These are phyloP conservation scores for Cercophora sp. DNA, from an alignment of 495 filamentous ascomycete genomes.

Conservation along the genomic window DNA sequence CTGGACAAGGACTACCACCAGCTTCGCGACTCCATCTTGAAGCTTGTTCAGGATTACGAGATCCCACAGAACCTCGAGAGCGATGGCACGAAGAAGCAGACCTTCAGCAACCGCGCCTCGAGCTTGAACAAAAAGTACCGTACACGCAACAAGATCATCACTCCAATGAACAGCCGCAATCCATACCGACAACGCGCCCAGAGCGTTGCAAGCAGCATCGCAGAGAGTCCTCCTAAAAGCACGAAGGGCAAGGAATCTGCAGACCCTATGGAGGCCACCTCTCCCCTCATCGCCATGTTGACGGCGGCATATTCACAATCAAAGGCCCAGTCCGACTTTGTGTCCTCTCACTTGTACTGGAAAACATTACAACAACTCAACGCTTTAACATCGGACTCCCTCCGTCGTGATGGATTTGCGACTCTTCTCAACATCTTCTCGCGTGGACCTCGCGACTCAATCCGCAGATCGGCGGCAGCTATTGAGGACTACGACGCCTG, in stretches of 20 bases:
- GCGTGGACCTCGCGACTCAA: slow-evolving; percentile 61
- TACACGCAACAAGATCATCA: slow-evolving; percentile 48
- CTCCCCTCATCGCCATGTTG: slow-evolving; percentile 63
- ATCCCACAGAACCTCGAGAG: slow-evolving; percentile 58
- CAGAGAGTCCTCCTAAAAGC: slow-evolving; percentile 27
- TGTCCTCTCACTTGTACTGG: slow-evolving; percentile 66
- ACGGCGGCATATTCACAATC: slow-evolving; percentile 64
- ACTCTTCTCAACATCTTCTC: slow-evolving; percentile 68
- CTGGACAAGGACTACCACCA: slow-evolving; percentile 79
- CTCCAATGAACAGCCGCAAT: slow-evolving; percentile 51
- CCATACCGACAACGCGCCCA: slow-evolving; percentile 47
- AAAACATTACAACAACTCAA: slow-evolving; percentile 62
- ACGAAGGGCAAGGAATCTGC: slow-evolving; percentile 31
- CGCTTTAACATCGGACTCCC: slow-evolving; percentile 56
- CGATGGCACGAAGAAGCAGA: slow-evolving; percentile 49
- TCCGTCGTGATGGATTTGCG: slow-evolving; percentile 61
- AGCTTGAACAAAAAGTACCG: slow-evolving; percentile 44
- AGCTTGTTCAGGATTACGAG: slow-evolving; percentile 76
- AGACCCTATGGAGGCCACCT: slow-evolving; percentile 31
- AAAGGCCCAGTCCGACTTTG: slow-evolving; percentile 63
- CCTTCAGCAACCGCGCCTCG: slow-evolving; percentile 61
- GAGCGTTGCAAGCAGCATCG: slow-evolving; percentile 29
- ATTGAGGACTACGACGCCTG: slow-evolving; percentile 73
- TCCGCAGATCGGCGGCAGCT: slow-evolving; percentile 59
- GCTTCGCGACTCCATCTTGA: slow-evolving; percentile 74